Evolutionary conservation across 352 stramenopile species (phyloP), one percentile per base, ranked within the genome.

Genomic region (Lagenidium giganteum): DNA sequence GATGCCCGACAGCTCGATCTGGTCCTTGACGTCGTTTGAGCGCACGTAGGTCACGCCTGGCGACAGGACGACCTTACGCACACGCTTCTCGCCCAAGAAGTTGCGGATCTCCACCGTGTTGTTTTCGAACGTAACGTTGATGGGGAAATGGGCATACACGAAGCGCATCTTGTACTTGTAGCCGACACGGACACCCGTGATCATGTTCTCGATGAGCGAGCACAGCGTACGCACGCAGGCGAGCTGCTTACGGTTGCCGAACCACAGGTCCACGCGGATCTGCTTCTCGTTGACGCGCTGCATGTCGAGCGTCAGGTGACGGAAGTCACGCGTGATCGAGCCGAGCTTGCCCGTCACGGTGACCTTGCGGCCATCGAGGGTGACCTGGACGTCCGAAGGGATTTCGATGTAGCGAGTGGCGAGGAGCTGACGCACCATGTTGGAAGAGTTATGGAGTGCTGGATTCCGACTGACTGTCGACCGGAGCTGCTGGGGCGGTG

Each of bases 121-220:
- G 64, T 87, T 86, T 45, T 96, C 84, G 54, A 98, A 85, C 43
- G 87, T 95, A 23, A 99, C 96, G 74, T 99, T 99, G 93, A 99
- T 99, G 64, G 97, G 97, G 71, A 99, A 99, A 79, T 99, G 97
- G 47, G 93, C 95, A 79, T 99, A 99, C 62, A 98, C 96, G 69
- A 99, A 98, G 55, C 97, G 93, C 96, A 99, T 99, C 89, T 99
- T 99, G 94, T 99, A 99, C 17, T 90, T 59, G 87, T 97, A 99
- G 41, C 95, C 97, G 32, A 96, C 83, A 52, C 89, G 97, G 37
- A 99, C 96, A 70, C 97, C 97, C 40, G 95, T 97, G 51, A 99
- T 97, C 92, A 99, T 97, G 93, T 99, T 99, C 54, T 98, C 86
- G 52, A 99, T 98, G 76, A 99, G 86, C 57, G 95, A 97, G 90